phyloP scores from a whole-genome alignment of 192 early-diverging fungal genomes.

The Allomyces arbusculus region DNA sequence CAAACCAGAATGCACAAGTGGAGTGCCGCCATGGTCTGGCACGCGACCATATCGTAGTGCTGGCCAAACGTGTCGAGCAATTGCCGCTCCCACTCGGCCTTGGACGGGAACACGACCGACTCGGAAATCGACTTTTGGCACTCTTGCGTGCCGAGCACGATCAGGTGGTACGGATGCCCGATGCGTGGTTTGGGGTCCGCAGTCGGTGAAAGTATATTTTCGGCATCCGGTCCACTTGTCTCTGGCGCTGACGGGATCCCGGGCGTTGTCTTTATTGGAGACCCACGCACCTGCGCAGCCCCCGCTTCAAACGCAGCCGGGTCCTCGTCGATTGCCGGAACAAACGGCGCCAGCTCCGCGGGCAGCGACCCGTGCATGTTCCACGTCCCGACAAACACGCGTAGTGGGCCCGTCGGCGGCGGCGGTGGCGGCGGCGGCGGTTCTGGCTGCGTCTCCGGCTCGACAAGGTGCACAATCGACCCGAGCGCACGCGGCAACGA shows the following conservation, averaged over 20 bases:
- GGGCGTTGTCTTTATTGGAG: background rate
- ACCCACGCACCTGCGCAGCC: background rate
- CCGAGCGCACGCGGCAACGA: too few relatives aligned
- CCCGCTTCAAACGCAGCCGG: background rate
- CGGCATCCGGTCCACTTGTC: background rate
- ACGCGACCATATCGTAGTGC: slow-evolving; percentile 6
- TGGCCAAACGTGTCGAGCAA: slow-evolving; percentile 3
- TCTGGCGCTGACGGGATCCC: background rate
- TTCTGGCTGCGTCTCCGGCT: too few relatives aligned
- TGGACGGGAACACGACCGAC: slow-evolving; percentile 1
- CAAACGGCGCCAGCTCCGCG: background rate
- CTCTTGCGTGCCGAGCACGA: slow-evolving; percentile 15
- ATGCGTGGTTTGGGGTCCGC: background rate
- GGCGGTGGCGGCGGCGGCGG: background rate
- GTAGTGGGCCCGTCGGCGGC: background rate
- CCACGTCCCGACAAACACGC: slow-evolving; percentile 19
- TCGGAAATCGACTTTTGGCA: slow-evolving; percentile 8
- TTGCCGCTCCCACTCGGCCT: slow-evolving; percentile 7
- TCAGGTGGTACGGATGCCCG: slow-evolving; percentile 4
- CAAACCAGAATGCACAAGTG: slow-evolving; percentile 3
- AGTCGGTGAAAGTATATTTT: background rate
- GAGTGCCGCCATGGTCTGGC: slow-evolving; percentile 10
- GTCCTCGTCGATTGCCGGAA: background rate
- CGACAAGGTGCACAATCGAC: too few relatives aligned
- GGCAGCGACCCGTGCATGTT: slow-evolving; percentile 18